These are phyloP conservation scores for Malassezia globosa DNA, from an alignment of 1,284 basidiomycete species.

Conservation along the genomic window DNA sequence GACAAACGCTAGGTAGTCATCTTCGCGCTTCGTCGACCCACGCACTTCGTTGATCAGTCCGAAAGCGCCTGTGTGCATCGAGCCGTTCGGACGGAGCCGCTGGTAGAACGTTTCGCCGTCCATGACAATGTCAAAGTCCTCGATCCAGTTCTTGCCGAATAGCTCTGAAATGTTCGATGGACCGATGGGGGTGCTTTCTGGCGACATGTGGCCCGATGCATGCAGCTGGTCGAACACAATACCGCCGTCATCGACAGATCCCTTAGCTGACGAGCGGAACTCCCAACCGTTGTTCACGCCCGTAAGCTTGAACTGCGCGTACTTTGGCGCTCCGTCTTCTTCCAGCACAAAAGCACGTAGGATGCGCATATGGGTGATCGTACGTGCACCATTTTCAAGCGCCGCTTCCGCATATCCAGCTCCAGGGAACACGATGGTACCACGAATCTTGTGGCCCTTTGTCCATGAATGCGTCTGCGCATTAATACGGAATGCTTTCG, in stretches of 20 bases:
- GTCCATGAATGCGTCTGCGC: conserved; percentile 20
- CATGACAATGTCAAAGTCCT: conserved; percentile 21
- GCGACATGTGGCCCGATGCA: conserved; percentile 13
- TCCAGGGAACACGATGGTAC: conserved; percentile 19
- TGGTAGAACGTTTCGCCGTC: conserved; percentile 18
- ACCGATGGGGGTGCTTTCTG: conserved; percentile 12
- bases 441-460: conserved; percentile 22
- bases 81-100: conserved; percentile 16
- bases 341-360: conserved; percentile 18
- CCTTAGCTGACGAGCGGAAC: conserved; percentile 18
- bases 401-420: conserved; percentile 17
- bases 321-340: conserved; percentile 16
- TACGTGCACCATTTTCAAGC: conserved; percentile 17
- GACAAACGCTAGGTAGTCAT: conserved; percentile 19
- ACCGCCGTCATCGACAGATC: conserved; percentile 13
- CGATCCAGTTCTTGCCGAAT: conserved; percentile 16
- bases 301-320: conserved; percentile 13
- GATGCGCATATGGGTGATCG: conserved; percentile 16
- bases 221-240: conserved; percentile 17
- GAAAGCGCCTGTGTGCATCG: conserved; percentile 17
- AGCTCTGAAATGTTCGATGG: conserved; percentile 14
- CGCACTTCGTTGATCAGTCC: conserved; percentile 19
- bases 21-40: conserved; percentile 17
- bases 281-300: conserved; percentile 18
- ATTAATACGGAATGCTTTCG: conserved; percentile 12